These are phyloP conservation scores for Cutaneotrichosporon sp. DNA, from an alignment of 1,284 basidiomycete genomes.

Conservation along the genomic window DNA sequence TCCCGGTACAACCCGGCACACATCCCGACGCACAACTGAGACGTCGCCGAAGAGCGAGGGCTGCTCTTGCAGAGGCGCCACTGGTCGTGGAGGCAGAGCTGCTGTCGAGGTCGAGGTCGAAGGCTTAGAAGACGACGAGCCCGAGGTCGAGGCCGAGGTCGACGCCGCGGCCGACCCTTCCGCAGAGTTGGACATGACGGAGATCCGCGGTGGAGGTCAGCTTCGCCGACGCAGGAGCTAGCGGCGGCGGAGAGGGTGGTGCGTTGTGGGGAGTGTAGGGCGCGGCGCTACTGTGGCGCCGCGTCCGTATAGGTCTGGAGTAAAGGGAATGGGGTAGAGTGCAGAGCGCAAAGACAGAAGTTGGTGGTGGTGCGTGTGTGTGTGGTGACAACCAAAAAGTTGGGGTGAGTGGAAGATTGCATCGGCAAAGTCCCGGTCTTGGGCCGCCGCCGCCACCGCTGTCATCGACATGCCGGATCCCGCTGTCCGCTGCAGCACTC, in stretches of 20 bases:
- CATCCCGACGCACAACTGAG: constrained; percentile 33
- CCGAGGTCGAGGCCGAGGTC: background rate
- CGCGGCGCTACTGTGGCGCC: background rate
- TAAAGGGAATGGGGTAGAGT: too few relatives aligned
- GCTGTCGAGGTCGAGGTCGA: background rate
- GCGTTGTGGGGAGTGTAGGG: background rate
- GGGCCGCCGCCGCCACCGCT: too few relatives aligned
- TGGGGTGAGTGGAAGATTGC: too few relatives aligned
- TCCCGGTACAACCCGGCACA: background rate
- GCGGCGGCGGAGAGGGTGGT: background rate
- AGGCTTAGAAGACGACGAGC: background rate
- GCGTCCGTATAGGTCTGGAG: too few relatives aligned
- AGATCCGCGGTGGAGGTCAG: background rate
- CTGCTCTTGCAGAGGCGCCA: background rate
- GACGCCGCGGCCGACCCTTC: background rate
- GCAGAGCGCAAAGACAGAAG: too few relatives aligned
- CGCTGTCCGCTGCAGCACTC: too few relatives aligned
- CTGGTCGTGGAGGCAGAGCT: background rate
- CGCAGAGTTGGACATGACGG: background rate
- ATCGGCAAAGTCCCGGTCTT: too few relatives aligned
- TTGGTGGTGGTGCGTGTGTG: too few relatives aligned
- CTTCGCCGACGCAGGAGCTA: background rate
- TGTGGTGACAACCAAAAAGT: too few relatives aligned
- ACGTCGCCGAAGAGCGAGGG: constrained; percentile 45
- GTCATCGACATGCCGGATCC: too few relatives aligned